These are phyloP conservation scores for Pholiota adiposa DNA, from an alignment of 1,284 basidiomycete genomes.

Conservation along the genomic window DNA sequence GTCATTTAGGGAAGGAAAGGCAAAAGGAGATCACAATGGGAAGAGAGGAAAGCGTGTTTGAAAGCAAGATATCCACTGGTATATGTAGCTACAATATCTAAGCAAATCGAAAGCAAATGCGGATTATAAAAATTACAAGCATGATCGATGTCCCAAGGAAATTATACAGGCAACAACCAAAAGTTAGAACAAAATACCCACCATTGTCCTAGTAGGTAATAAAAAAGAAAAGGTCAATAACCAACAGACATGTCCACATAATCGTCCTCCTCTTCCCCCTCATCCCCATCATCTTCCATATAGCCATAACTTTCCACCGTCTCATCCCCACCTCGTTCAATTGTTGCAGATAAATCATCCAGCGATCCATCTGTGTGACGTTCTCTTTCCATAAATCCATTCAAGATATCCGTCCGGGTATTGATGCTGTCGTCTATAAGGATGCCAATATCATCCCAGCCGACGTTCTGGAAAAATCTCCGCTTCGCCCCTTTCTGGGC, in stretches of 20 bases:
- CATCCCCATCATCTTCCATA: constrained; percentile 7
- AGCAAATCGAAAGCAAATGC: not conserved
- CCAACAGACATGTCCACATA: constrained; percentile 10
- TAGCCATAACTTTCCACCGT: constrained; percentile 1
- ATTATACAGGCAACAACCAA: no score
- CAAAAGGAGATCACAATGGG: not conserved
- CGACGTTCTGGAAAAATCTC: constrained; percentile 5
- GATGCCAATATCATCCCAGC: constrained; percentile 8
- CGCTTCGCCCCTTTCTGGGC: constrained; percentile 4
- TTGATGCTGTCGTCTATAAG: constrained; percentile 4
- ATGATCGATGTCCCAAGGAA: no score
- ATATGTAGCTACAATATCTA: not conserved
- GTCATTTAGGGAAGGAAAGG: not conserved
- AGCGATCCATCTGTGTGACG: not conserved
- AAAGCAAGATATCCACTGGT: not conserved
- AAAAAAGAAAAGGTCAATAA: no score
- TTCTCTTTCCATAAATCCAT: not conserved
- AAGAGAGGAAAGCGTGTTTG: not conserved
- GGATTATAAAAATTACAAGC: not conserved
- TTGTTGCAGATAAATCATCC: not conserved
- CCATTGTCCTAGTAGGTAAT: no score
- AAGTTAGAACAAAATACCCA: no score
- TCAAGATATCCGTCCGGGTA: constrained; percentile 3
- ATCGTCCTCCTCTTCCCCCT: constrained; percentile 6
- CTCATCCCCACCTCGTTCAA: constrained; percentile 1